Percentiles rank a stretch among this genome's conserved stretches.
Conservation (phyloP, 1,284 basidiomycete genomes). For the Irpex rosettiformis region DNA sequence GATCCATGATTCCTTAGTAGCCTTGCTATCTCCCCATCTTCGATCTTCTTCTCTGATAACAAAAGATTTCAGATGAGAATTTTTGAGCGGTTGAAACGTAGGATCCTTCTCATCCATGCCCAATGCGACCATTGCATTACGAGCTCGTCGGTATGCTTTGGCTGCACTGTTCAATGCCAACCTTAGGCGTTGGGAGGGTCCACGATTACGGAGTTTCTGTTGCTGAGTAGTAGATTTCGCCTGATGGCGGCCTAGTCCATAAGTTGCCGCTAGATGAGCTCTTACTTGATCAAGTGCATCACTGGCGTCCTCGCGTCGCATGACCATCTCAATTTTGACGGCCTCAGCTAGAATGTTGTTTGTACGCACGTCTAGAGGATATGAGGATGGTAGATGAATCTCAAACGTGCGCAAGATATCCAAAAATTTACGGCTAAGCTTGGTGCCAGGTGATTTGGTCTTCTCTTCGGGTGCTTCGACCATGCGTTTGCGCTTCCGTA, state of each 20-base stretch:
- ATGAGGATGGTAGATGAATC: conserved; percentile 13
- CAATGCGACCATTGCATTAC: neutral
- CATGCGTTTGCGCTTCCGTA: neutral
- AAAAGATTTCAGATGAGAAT: conserved; percentile 7
- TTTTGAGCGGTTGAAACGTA: conserved; percentile 3
- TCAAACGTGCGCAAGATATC: neutral
- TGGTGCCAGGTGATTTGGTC: neutral
- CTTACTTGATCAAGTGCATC: conserved; percentile 11
- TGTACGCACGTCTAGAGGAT: neutral
- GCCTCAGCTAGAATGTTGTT: neutral
- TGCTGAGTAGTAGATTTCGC: conserved; percentile 3
- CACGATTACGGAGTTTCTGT: conserved; percentile 10
- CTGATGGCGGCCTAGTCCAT: neutral
- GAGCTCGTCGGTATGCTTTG: conserved; percentile 1
- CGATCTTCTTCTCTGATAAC: conserved; percentile 3
- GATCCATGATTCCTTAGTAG: conserved; percentile 14
- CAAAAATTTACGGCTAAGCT: neutral
- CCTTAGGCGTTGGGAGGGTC: neutral
- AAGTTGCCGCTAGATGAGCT: conserved; percentile 9
- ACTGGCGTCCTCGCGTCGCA: conserved; percentile 9
- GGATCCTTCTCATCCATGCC: neutral
- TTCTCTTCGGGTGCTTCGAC: neutral
- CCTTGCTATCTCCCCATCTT: conserved; percentile 10
- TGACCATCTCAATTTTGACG: neutral
- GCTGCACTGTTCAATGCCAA: conserved; percentile 4